These are phyloP conservation scores for Elaphomyces granulatus DNA, from an alignment of 495 filamentous ascomycete species.

Conservation along the genomic window DNA sequence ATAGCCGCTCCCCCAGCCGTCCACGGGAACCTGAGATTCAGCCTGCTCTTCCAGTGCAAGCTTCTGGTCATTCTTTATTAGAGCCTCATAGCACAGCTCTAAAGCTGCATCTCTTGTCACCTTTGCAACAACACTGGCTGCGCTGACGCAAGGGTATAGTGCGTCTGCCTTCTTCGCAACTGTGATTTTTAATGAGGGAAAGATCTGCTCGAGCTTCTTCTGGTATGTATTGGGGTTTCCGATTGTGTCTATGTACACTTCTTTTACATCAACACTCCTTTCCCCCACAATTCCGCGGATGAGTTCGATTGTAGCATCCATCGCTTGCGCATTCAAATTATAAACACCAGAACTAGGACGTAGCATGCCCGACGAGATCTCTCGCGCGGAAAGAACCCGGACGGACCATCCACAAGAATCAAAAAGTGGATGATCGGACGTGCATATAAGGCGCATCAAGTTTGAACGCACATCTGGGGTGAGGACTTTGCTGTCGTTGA, in stretches of 20 bases:
- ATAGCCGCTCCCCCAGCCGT: slow-evolving; percentile 81
- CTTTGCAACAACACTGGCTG: slow-evolving; percentile 88
- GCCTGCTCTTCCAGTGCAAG: slow-evolving; percentile 7
- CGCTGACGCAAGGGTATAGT: slow-evolving; percentile 83
- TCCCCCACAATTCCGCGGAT: slow-evolving; percentile 59
- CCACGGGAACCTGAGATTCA: slow-evolving; percentile 10
- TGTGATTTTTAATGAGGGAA: slow-evolving; percentile 65
- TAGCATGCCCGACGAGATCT: slow-evolving; percentile 73
- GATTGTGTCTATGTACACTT: slow-evolving; percentile 94
- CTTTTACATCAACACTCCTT: slow-evolving; percentile 58
- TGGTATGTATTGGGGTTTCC: slow-evolving; percentile 74
- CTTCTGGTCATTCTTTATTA: slow-evolving; percentile 12
- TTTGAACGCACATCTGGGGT: slow-evolving; percentile 55
- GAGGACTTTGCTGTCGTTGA: slow-evolving; percentile 85
- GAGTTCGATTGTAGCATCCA: slow-evolving; percentile 84
- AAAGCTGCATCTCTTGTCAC: slow-evolving; percentile 84
- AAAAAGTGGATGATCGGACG: slow-evolving; percentile 45
- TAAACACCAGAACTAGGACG: slow-evolving; percentile 46
- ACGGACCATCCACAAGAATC: slow-evolving; percentile 68
- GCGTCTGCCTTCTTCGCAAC: slow-evolving; percentile 95
- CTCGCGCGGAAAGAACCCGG: slow-evolving; percentile 65
- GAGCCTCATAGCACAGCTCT: slow-evolving; percentile 52
- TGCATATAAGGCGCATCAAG: slow-evolving; percentile 65
- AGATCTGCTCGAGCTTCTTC: slow-evolving; percentile 64
- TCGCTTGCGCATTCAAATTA: slow-evolving; percentile 95